Percentiles rank a stretch among this genome's conserved stretches.
phyloP scores from a whole-genome alignment of 768 basidiomycete genomes.

The Macrolepiota albuminosa region DNA sequence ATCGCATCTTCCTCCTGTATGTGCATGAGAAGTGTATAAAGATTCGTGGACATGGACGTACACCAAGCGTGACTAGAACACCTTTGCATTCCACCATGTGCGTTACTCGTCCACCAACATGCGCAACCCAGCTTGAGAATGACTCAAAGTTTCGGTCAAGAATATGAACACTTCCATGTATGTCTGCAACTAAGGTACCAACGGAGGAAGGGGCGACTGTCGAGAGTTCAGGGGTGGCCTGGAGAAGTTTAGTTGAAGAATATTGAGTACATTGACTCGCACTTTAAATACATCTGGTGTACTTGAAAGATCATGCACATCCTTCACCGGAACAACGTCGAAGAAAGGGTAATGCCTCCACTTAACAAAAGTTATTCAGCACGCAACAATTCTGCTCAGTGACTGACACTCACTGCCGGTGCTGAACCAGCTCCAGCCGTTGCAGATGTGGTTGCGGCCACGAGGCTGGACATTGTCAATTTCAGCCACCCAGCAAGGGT shows the following conservation, averaged over 20 bases:
- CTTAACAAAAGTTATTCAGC: constrained; percentile 29
- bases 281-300: constrained; percentile 81
- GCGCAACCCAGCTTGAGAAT: constrained; percentile 72
- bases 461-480: constrained; percentile 18
- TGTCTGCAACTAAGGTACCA: constrained; percentile 77
- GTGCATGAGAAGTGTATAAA: constrained; percentile 5
- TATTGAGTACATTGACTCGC: background rate
- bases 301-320: constrained; percentile 68
- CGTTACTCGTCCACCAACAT: constrained; percentile 74
- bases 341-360: constrained; percentile 94
- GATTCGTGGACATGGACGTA: constrained; percentile 33
- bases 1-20: constrained; percentile 70
- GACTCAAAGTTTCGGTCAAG: constrained; percentile 73
- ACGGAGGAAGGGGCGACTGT: constrained; percentile 55
- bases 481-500: background rate
- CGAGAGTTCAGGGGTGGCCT: constrained; percentile 73
- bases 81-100: constrained; percentile 83
- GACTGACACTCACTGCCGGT: constrained; percentile 26
- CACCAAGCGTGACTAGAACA: constrained; percentile 85
- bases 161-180: constrained; percentile 78
- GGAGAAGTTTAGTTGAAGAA: background rate
- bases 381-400: background rate
- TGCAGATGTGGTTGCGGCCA: constrained; percentile 22
- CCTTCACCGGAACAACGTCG: constrained; percentile 70
- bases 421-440: constrained; percentile 20